Conservation (phyloP, 331 rosid genomes). For the Malus hybrid region DNA sequence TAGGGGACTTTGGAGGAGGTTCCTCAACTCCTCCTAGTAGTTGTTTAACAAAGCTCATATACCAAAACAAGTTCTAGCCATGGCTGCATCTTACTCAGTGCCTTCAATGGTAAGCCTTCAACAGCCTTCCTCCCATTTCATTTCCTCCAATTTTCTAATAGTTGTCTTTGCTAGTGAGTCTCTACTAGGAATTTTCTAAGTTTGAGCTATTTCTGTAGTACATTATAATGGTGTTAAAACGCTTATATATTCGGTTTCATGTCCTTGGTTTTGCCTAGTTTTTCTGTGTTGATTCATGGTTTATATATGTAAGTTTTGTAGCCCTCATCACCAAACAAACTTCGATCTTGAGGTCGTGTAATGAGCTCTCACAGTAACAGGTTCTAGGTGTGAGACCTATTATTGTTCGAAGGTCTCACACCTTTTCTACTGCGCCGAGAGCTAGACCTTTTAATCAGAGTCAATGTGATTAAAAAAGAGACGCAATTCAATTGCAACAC, state of each 20-base stretch:
- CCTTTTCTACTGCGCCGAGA: not conserved
- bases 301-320: not conserved
- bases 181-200: not conserved
- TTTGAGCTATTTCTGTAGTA: not conserved
- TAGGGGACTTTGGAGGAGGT: slow-evolving; percentile 18
- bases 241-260: not conserved
- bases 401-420: not conserved
- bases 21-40: slow-evolving; percentile 19
- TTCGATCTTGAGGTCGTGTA: not conserved
- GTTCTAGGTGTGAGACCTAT: not conserved
- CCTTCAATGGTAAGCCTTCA: slow-evolving; percentile 64
- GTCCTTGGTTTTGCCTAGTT: not conserved
- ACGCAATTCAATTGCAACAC: not conserved
- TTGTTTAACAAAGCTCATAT: not conserved
- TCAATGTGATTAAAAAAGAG: not conserved
- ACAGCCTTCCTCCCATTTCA: not conserved
- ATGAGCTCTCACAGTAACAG: not conserved
- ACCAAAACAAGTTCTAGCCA: slow-evolving; percentile 30
- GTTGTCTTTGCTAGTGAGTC: not conserved
- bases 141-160: not conserved
- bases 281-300: not conserved
- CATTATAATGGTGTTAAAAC: not conserved
- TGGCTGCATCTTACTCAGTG: slow-evolving; percentile 79
- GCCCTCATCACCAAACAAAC: not conserved
- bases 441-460: not conserved